Evolutionary conservation across 352 stramenopile genomes (phyloP).

Genomic region (Pythium phragmiticola): DNA sequence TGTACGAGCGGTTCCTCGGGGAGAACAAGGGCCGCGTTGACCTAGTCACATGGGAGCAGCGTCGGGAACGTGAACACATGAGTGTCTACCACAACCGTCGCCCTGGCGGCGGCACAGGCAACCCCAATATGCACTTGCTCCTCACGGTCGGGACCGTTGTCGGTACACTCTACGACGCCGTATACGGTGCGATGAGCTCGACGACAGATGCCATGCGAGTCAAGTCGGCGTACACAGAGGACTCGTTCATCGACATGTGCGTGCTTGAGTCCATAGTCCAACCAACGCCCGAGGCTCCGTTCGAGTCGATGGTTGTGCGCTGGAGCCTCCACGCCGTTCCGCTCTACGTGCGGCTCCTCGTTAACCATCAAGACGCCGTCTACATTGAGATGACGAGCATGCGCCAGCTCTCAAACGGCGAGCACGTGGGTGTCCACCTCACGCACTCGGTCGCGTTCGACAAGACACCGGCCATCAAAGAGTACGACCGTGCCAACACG

Average conservation of each 20-base stretch:
- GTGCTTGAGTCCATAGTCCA: constrained; percentile 43
- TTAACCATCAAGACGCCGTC: constrained; percentile 15
- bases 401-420: constrained; percentile 34
- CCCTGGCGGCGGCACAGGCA: constrained; percentile 16
- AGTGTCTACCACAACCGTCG: constrained; percentile 44
- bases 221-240: constrained; percentile 45
- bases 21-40: no score
- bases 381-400: constrained; percentile 56
- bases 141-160: constrained; percentile 35
- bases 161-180: constrained; percentile 49
- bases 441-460: constrained; percentile 58
- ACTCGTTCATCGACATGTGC: constrained; percentile 40
- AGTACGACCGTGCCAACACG: constrained; percentile 45
- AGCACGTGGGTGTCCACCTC: constrained; percentile 56
- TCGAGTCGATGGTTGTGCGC: constrained; percentile 51
- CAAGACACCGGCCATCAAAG: constrained; percentile 36
- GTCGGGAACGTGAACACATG: constrained; percentile 22
- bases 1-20: no score
- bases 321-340: constrained; percentile 44
- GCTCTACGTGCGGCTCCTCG: no score
- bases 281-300: constrained; percentile 42
- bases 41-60: no score
- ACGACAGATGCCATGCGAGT: constrained; percentile 47
- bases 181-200: constrained; percentile 47
- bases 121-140: constrained; percentile 14